Evolutionary conservation across 331 rosid species (phyloP), one percentile per base, ranked within the genome.

Genomic region (Phaseolus coccineus): DNA sequence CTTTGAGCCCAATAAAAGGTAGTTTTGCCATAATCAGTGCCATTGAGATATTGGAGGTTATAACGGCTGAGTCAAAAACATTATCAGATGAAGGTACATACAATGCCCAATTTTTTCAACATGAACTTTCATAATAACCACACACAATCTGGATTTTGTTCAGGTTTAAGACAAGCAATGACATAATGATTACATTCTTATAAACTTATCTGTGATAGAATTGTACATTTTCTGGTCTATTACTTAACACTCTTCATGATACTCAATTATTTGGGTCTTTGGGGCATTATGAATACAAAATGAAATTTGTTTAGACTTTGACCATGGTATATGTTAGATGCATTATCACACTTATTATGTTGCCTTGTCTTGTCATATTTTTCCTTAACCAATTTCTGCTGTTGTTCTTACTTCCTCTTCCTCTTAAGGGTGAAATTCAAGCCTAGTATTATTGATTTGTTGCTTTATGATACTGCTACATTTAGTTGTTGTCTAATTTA

Each of bases 21-120:
- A 62, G 85, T 78, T 85, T 77, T 84, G 94, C 92, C 79, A 85
- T 88, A 78, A 89, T 96, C 82, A 93, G 80, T 83, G 99, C 98
- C 73, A 84, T 96, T 50, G 99, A 96, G 85, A 89, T 96, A 37
- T 89, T 90, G 78, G 99, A 93, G 82, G 80, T 93, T 79, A 85
- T 96, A 71, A 14, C 42, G 50, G 82, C 89, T 0, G 99, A 96
- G 77, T 84, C 89, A 16, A 89, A 80, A 85, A 93, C 99, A 51
- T 86, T 85, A 74, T 80, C 85, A 78, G 89, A 93, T 52, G 99
- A 96, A 96, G 99, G 99, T 93, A 88, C 40, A 67, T 37, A 52
- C 64, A 19, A 35, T 58, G 64, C 59, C 19, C 14, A 33, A 22
- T 46, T 30, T 68, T 56, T 44, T 69, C 71, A 22, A 12, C 77